Evolutionary conservation across 1,284 basidiomycete genomes (phyloP).

Genomic region (Sanghuangporus sanghuang): DNA sequence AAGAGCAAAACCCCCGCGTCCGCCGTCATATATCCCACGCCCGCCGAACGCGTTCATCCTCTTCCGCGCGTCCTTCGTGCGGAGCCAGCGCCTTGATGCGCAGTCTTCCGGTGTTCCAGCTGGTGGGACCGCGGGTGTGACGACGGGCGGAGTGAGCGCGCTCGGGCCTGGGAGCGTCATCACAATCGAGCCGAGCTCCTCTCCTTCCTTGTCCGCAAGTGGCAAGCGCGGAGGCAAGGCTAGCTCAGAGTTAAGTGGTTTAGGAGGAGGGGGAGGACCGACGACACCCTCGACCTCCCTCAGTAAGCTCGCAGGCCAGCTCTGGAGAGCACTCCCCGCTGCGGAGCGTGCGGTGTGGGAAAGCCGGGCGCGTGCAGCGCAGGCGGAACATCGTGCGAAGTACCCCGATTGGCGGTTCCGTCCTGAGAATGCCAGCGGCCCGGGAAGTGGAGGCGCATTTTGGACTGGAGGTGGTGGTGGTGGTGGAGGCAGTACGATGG

Average conservation of each 20-base stretch:
- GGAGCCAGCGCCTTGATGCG: conserved; percentile 30
- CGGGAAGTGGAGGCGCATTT: conserved; percentile 13
- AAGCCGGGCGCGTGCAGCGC: conserved; percentile 65
- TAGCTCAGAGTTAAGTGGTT: neutral
- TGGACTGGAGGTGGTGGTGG: conserved; percentile 22
- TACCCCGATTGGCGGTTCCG: conserved; percentile 77
- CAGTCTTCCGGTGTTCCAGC: neutral
- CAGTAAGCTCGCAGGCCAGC: conserved; percentile 55
- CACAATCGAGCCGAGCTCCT: neutral
- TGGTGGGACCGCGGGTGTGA: neutral
- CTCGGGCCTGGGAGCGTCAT: neutral
- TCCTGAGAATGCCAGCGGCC: conserved; percentile 45
- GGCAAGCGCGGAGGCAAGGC: neutral
- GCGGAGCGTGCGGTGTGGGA: conserved; percentile 70
- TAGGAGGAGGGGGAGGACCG: conserved; percentile 35
- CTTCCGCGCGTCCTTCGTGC: conserved; percentile 86
- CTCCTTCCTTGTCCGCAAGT: neutral
- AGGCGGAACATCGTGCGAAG: conserved; percentile 69
- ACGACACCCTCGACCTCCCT: conserved; percentile 61
- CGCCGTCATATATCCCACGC: conserved; percentile 70
- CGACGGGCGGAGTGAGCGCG: conserved; percentile 1
- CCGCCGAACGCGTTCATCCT: conserved; percentile 95
- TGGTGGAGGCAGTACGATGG: conserved; percentile 33
- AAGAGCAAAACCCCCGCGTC: conserved; percentile 6
- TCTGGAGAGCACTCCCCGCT: conserved; percentile 56